Evolutionary conservation across 331 rosid species (phyloP).

Genomic region (Acacia pycnantha): DNA sequence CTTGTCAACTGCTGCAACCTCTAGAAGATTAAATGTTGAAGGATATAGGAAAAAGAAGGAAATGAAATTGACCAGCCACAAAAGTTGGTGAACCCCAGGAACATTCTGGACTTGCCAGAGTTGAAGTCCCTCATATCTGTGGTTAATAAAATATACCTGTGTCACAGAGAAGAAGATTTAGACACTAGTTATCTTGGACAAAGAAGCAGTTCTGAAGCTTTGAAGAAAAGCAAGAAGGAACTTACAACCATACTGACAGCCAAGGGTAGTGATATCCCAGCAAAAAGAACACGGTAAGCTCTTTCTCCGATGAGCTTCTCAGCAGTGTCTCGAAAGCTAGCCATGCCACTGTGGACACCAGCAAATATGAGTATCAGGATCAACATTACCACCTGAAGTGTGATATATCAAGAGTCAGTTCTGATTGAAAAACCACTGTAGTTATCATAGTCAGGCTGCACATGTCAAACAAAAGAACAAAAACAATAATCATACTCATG

Average conservation of each 20-base stretch:
- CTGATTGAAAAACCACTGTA: slow-evolving; percentile 7
- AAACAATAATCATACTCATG: not conserved
- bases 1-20: slow-evolving; percentile 99
- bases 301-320: slow-evolving; percentile 91
- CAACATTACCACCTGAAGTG: slow-evolving; percentile 82
- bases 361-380: slow-evolving; percentile 71
- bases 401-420: slow-evolving; percentile 32
- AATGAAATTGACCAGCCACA: slow-evolving; percentile 82
- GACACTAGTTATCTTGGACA: not conserved
- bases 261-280: slow-evolving; percentile 86
- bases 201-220: slow-evolving; percentile 4
- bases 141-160: slow-evolving; percentile 94
- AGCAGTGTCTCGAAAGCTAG: slow-evolving; percentile 74
- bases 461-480: not conserved
- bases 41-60: slow-evolving; percentile 88
- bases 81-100: slow-evolving; percentile 67
- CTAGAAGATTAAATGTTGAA: slow-evolving; percentile 89
- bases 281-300: slow-evolving; percentile 92
- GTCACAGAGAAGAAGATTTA: slow-evolving; percentile 26
- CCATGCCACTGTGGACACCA: slow-evolving; percentile 82
- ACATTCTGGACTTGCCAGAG: slow-evolving; percentile 79
- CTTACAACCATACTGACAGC: slow-evolving; percentile 87
- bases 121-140: slow-evolving; percentile 89
- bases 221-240: slow-evolving; percentile 15
- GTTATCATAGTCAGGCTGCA: not conserved